phyloP scores from a whole-genome alignment of 164 flowering plant genomes.

The Vitis riparia region DNA sequence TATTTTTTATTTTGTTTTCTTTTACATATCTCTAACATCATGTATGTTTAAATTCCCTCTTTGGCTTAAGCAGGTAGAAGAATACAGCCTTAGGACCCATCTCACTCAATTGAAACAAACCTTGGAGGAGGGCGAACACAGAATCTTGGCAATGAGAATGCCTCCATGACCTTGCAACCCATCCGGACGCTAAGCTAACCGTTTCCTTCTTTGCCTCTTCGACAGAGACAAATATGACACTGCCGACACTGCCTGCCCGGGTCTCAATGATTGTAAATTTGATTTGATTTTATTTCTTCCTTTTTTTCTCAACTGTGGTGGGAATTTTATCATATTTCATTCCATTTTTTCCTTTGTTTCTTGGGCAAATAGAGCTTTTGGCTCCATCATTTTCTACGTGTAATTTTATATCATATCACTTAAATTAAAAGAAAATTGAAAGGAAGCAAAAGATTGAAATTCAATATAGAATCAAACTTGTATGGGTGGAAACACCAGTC shows the following conservation, averaged over 20 bases:
- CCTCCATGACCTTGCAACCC: conserved; percentile 17
- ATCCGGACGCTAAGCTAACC: conserved; percentile 15
- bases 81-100: conserved; percentile 68
- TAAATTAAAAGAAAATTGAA: conserved; percentile 31
- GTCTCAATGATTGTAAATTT: conserved; percentile 45
- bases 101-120: conserved; percentile 58
- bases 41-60: no score
- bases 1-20: no score
- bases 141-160: conserved; percentile 17
- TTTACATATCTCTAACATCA: no score
- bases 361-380: conserved; percentile 7
- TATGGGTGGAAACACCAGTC: neutral
- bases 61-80: conserved; percentile 58
- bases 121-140: conserved; percentile 18
- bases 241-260: conserved; percentile 8
- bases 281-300: conserved; percentile 16
- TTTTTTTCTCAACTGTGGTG: conserved; percentile 4
- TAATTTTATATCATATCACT: conserved; percentile 30
- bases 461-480: conserved; percentile 4
- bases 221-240: conserved; percentile 3
- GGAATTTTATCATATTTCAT: neutral
- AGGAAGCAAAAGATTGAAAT: conserved; percentile 18
- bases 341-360: conserved; percentile 9
- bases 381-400: conserved; percentile 26
- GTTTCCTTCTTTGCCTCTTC: conserved; percentile 2